Evolutionary conservation across 768 basidiomycete species (phyloP), one percentile per base, ranked within the genome.

Genomic region (Pseudohyphozyma bogoriensis): DNA sequence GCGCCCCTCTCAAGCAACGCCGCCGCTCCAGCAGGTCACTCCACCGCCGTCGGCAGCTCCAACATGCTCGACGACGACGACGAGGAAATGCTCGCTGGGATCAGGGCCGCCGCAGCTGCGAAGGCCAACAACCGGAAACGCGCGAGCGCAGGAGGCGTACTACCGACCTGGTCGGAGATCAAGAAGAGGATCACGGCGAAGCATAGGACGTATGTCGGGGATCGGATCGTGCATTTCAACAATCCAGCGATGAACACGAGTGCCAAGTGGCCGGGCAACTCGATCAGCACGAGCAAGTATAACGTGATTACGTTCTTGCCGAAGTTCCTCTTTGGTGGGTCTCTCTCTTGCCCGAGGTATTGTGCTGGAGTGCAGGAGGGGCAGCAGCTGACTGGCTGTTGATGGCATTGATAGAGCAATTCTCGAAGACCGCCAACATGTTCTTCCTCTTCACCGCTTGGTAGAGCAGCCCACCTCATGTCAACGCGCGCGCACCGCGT

Each of bases 271-370:
- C 76, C 78, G 69, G 83, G 80, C 56, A 99, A 99, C 74, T 85
- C 83, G 58, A 84, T 97, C 29, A 86, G 85, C 13, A 97, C 95
- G 28, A 89, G 86, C 78, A 97, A 97, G 75, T 99, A 97, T 75
- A 96, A 91, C 70, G 59, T 85, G 37, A 78, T 77, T 20, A 86
- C 87, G 0, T 97, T 97, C 73, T 62, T 91, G 6, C 90, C 89
- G 40, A 96, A 96, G 74, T 99, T 97, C 76, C 74, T 99, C 60
- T 81, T 81, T 55, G 91, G 93, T 96, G 69, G 65, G 83, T 77
- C 35, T 58, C 28, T 32, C 35, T 2, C 16, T 32, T 16, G 26
- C 4, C 4, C 22, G n/a, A 4, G 16, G 31, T 22, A 2, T 22
- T 31, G n/a, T 53, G 4, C 24, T 26, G 33, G 12, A 35, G n/a